Base-by-base conservation (phyloP, 2,329 filamentous ascomycete species). In the Kalaharituber pfeilii region DNA sequence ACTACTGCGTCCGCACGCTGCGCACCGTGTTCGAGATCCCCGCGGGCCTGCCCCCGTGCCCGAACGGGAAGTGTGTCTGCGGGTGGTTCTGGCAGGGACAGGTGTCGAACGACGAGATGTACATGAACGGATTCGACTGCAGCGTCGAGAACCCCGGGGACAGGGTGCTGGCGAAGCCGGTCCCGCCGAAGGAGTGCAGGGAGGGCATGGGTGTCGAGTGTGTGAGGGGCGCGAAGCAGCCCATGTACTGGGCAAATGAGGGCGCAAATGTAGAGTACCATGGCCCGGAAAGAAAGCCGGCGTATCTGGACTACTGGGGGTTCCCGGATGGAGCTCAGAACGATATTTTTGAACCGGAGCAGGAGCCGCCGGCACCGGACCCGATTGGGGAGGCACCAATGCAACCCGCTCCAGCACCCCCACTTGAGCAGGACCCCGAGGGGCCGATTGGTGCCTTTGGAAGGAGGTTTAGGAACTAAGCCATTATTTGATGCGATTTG, bases 111-210 rank as follows among this genome's bases (percentile, higher is more conserved):
- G 45, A 58, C 22, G 56, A 58, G 24, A 57, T 57, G 42, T 70
- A 75, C 58, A 75, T 75, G 73, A 69, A 72, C 55, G 71, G 70
- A 47, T 71, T 70, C 61, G 70, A 70, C 45, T 75, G 73, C 65
- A 71, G 69, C 15, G 71, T 75, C 42, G 13, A 9, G 13, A 69
- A 69, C 11, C 69, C 65, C 5, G 70, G 70, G 1, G 69, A 67
- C n/a, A 67, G 65, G 42, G 66, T 62, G 3, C 63, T 74, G n/a
- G 71, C 69, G 20, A 59, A 65, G 11, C 69, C 71, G 2, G 65
- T 70, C 55, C 57, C 67, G 1, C 68, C 72, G 0, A 67, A 68
- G 0, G 71, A 69, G 60, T 75, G 72, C 61, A 66, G 62, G 4
- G 18, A 47, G 18, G 67, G 69, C 20, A 66, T 72, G 29, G 56